Evolutionary conservation across 2,329 filamentous ascomycete genomes (phyloP), one percentile per base, ranked within the genome.

Genomic region (Rugonectria rugulosa): DNA sequence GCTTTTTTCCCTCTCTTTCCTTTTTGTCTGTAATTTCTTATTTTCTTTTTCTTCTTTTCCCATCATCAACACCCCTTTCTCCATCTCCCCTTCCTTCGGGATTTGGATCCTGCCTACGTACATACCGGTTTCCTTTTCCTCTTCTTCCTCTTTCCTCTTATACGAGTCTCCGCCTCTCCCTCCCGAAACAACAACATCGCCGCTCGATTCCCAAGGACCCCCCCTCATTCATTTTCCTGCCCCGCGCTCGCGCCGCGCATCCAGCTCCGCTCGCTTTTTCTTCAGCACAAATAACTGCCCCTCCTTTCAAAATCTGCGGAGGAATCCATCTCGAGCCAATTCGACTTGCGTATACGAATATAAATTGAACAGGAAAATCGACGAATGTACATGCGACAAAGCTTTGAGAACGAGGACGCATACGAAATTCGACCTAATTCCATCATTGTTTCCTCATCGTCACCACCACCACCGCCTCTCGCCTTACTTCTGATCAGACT

Each of bases 91-190:
- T n/a, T n/a, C n/a, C n/a, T n/a, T n/a, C n/a, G n/a, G n/a, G n/a
- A n/a, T n/a, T n/a, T n/a, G n/a, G n/a, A n/a, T n/a, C n/a, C n/a
- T n/a, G n/a, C n/a, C n/a, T n/a, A n/a, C n/a, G n/a, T n/a, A n/a
- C n/a, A n/a, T n/a, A n/a, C n/a, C n/a, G n/a, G n/a, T n/a, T n/a
- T n/a, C n/a, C n/a, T 36, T 37, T 27, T 32, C 34, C 23, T 47
- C 49, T 61, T 49, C 63, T 54, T 23, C 53, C 29, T 38, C 31
- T 46, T 48, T 50, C 27, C 42, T 21, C 36, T 36, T 29, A 37
- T 47, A 17, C 19, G 31, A 52, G 47, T 50, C 23, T 24, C 29
- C 26, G 9, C 19, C 24, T 23, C 37, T 21, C 37, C 36, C 10
- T n/a, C n/a, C n/a, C n/a, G n/a, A n/a, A n/a, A n/a, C 7, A 23